These are phyloP conservation scores for Zasmidium angulare DNA, from an alignment of 2,329 filamentous ascomycete genomes.

Conservation along the genomic window DNA sequence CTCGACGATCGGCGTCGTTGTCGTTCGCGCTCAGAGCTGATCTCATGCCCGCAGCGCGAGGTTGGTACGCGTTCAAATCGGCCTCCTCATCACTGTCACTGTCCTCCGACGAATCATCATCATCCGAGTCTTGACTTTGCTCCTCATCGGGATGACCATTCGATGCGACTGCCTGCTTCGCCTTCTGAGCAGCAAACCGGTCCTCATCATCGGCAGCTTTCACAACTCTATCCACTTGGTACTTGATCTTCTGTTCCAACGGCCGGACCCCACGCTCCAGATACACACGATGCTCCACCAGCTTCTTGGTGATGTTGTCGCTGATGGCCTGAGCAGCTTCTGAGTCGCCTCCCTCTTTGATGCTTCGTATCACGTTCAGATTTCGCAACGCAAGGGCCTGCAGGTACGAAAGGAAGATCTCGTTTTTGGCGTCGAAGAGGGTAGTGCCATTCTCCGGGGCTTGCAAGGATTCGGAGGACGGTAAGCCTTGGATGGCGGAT, in stretches of 20 bases:
- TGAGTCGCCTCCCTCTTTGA: slow-evolving; percentile 37
- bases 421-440: slow-evolving; percentile 92
- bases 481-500: slow-evolving; percentile 53
- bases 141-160: slow-evolving; percentile 25
- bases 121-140: slow-evolving; percentile 34
- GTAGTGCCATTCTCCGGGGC: slow-evolving; percentile 87
- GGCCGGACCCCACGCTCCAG: slow-evolving; percentile 90
- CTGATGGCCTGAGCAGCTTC: slow-evolving; percentile 49
- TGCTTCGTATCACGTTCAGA: slow-evolving; percentile 37
- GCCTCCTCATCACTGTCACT: slow-evolving; percentile 46
- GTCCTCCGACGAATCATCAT: slow-evolving; percentile 37
- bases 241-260: slow-evolving; percentile 84
- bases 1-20: slow-evolving; percentile 31
- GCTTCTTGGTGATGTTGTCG: slow-evolving; percentile 74
- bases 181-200: slow-evolving; percentile 42
- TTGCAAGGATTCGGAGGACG: slow-evolving; percentile 61
- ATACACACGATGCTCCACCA: slow-evolving; percentile 89
- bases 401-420: slow-evolving; percentile 92
- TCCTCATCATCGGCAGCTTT: slow-evolving; percentile 78
- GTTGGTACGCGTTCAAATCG: slow-evolving; percentile 63
- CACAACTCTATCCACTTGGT: slow-evolving; percentile 93
- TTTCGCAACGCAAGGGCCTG: slow-evolving; percentile 84
- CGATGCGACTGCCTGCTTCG: slow-evolving; percentile 30
- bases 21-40: slow-evolving; percentile 25
- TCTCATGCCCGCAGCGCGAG: slow-evolving; percentile 56